Conservation (phyloP, 495 filamentous ascomycete genomes). For the Thozetella sp. region DNA sequence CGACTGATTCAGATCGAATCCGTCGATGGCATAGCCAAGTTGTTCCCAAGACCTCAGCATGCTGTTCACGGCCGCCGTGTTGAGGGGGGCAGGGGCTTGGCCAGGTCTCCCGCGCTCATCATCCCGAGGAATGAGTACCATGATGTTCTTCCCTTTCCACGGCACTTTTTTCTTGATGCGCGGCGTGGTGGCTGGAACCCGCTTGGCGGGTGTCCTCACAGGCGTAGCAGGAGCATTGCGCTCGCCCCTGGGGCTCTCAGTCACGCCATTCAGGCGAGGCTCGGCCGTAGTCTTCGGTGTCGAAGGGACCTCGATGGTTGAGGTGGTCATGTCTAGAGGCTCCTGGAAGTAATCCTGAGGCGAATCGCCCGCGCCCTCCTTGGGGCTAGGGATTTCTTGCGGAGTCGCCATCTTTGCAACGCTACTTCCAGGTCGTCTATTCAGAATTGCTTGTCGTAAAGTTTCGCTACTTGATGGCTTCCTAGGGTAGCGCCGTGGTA, state of each 20-base stretch:
- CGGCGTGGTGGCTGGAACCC: slow-evolving; percentile 33
- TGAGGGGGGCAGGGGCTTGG: slow-evolving; percentile 61
- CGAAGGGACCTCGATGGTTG: slow-evolving; percentile 13
- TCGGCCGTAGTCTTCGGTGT: slow-evolving; percentile 24
- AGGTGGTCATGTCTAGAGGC: not conserved
- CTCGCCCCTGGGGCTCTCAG: slow-evolving; percentile 30
- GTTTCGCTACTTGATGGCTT: slow-evolving; percentile 63
- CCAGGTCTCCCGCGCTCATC: slow-evolving; percentile 65
- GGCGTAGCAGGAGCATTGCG: slow-evolving; percentile 44
- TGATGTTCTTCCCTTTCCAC: slow-evolving; percentile 75
- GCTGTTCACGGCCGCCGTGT: slow-evolving; percentile 58
- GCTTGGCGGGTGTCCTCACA: slow-evolving; percentile 24
- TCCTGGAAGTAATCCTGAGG: slow-evolving; percentile 20
- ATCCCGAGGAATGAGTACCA: slow-evolving; percentile 70
- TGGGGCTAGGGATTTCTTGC: slow-evolving; percentile 23
- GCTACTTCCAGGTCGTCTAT: slow-evolving; percentile 27
- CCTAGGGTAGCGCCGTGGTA: slow-evolving; percentile 45
- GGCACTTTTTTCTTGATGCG: slow-evolving; percentile 55
- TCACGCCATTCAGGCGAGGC: slow-evolving; percentile 18
- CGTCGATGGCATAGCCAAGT: slow-evolving; percentile 72
- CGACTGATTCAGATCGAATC: slow-evolving; percentile 64
- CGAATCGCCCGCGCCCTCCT: slow-evolving; percentile 29
- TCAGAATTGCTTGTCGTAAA: slow-evolving; percentile 60
- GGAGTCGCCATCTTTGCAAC: slow-evolving; percentile 37
- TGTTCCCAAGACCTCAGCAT: slow-evolving; percentile 72